Percentiles rank a stretch among this genome's conserved stretches.
Evolutionary conservation across 2,329 filamentous ascomycete genomes (phyloP).

Genomic region (Pseudogymnoascus sp.): DNA sequence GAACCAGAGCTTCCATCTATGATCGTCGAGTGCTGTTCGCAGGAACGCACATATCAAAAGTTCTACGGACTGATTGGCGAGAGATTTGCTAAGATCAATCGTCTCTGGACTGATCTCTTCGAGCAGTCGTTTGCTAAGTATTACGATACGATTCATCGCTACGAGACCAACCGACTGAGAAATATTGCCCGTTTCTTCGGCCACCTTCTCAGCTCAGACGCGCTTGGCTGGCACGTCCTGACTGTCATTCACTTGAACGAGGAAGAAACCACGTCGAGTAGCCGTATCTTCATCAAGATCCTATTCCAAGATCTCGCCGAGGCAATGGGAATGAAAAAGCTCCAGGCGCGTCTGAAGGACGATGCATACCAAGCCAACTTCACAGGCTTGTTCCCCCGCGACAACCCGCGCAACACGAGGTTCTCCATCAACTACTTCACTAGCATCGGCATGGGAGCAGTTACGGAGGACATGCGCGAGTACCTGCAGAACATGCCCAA

Average conservation of each 20-base stretch:
- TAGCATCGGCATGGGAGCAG: conserved; percentile 87
- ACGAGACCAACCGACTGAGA: conserved; percentile 88
- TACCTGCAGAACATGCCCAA: conserved; percentile 85
- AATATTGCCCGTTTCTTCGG: conserved; percentile 96
- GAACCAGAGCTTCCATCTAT: conserved; percentile 91
- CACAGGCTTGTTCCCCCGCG: conserved; percentile 80
- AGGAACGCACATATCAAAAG: conserved; percentile 95
- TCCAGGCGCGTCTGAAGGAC: conserved; percentile 71
- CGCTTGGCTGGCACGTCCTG: conserved; percentile 86
- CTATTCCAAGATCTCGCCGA: conserved; percentile 88
- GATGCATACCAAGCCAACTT: conserved; percentile 72
- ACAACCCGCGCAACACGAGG: conserved; percentile 81
- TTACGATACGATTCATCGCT: conserved; percentile 95
- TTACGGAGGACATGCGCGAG: conserved; percentile 94
- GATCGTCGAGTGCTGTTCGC: conserved; percentile 94
- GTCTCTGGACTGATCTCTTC: conserved; percentile 89
- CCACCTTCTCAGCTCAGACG: conserved; percentile 79
- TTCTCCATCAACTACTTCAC: conserved; percentile 99
- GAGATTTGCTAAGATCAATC: conserved; percentile 90
- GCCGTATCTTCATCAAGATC: conserved; percentile 97
- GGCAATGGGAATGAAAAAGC: conserved; percentile 73
- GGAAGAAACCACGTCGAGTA: conserved; percentile 92
- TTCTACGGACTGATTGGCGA: conserved; percentile 95
- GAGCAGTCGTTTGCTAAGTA: conserved; percentile 86
- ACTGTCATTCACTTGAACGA: conserved; percentile 84